phyloP scores from a whole-genome alignment of 2,329 filamentous ascomycete species.

The Xenoacremonium recifei region DNA sequence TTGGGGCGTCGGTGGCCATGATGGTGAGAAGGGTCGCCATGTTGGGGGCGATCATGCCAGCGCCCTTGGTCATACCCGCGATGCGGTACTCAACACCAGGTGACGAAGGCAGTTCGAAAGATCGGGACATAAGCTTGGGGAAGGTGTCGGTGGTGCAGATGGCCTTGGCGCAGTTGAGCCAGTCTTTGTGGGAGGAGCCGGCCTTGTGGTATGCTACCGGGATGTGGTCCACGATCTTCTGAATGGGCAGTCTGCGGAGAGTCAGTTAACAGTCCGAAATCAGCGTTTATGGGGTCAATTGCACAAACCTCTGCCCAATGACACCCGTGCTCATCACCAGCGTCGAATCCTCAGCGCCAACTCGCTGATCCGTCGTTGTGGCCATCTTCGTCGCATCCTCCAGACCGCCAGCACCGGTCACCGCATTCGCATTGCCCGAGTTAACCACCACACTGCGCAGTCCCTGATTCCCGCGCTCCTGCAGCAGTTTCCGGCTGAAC shows the following conservation, averaged over 20 bases:
- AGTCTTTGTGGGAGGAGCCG: slow-evolving; percentile 76
- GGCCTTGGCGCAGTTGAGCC: slow-evolving; percentile 81
- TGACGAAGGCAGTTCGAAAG: slow-evolving; percentile 81
- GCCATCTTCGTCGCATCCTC: slow-evolving; percentile 90
- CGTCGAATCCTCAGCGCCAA: slow-evolving; percentile 56
- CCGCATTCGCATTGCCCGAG: slow-evolving; percentile 94
- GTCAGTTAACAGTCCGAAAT: slow-evolving; percentile 9
- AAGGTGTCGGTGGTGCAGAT: slow-evolving; percentile 99
- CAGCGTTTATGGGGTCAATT: slow-evolving; percentile 5
- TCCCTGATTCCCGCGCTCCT: slow-evolving; percentile 63
- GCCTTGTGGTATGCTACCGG: slow-evolving; percentile 72
- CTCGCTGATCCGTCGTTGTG: slow-evolving; percentile 65
- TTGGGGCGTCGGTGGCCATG: slow-evolving; percentile 85
- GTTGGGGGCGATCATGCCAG: slow-evolving; percentile 98
- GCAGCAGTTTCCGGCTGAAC: slow-evolving; percentile 72
- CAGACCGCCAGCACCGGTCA: slow-evolving; percentile 85
- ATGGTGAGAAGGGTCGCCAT: slow-evolving; percentile 95
- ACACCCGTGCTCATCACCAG: slow-evolving; percentile 98
- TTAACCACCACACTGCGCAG: slow-evolving; percentile 87
- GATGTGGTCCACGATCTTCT: slow-evolving; percentile 83
- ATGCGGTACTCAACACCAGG: slow-evolving; percentile 75
- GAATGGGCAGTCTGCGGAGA: slow-evolving; percentile 70
- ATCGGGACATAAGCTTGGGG: slow-evolving; percentile 85
- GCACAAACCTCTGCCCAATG: slow-evolving; percentile 77
- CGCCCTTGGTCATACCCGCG: slow-evolving; percentile 95